Conservation (phyloP, 768 basidiomycete genomes). For the Lentinula sp. region DNA sequence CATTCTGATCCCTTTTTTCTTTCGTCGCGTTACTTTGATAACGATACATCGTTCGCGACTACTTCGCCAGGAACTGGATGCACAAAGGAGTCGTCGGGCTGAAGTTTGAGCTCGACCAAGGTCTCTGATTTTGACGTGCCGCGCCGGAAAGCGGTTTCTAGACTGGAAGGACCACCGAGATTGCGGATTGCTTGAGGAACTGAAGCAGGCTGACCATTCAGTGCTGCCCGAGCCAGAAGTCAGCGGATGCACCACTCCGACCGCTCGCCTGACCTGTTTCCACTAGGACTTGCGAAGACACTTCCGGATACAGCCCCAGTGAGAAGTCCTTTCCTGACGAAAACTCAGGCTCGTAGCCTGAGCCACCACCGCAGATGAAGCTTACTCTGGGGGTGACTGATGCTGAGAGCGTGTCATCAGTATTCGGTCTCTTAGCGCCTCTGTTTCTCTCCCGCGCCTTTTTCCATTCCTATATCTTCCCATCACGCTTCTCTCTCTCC, state of each 20-base stretch:
- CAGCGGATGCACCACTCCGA: constrained; percentile 63
- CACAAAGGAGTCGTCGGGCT: constrained; percentile 68
- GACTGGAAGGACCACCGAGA: constrained; percentile 61
- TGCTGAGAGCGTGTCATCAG: too few species aligned
- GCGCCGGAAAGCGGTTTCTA: constrained; percentile 76
- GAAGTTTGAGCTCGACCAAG: constrained; percentile 71
- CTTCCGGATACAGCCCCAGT: constrained; percentile 82
- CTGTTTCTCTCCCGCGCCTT: too few species aligned
- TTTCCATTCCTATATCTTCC: too few species aligned
- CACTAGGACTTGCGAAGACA: constrained; percentile 87
- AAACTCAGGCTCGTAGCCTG: constrained; percentile 87
- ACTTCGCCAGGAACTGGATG: constrained; percentile 85
- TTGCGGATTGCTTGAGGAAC: constrained; percentile 55
- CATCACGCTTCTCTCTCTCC: too few species aligned
- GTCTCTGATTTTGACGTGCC: constrained; percentile 55
- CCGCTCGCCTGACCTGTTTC: constrained; percentile 76
- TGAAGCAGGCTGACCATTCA: constrained; percentile 47
- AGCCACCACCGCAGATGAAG: constrained; percentile 77
- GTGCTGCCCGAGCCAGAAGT: constrained; percentile 52
- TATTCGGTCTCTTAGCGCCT: too few species aligned
- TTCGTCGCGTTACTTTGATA: constrained; percentile 76
- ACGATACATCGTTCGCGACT: constrained; percentile 70
- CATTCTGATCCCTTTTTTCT: constrained; percentile 33
- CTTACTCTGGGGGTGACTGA: too few species aligned
- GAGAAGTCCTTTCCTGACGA: constrained; percentile 81